These are phyloP conservation scores for Haplosporangium gracile DNA, from an alignment of 192 early-diverging fungal genomes.

Conservation along the genomic window DNA sequence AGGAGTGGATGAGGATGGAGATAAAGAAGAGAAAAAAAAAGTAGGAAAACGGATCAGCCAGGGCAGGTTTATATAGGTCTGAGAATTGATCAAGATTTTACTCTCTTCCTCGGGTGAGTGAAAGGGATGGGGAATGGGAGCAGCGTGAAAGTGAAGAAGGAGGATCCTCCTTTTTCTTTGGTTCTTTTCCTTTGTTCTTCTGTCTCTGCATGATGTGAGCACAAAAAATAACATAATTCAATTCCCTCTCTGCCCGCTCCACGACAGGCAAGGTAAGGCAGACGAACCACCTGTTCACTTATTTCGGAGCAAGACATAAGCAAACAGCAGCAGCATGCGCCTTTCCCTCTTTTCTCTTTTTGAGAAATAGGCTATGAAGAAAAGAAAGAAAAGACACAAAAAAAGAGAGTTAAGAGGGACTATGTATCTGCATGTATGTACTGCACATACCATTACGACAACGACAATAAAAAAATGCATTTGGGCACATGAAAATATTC, in stretches of 20 bases:
- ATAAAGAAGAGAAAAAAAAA: not conserved
- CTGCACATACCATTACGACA: not conserved
- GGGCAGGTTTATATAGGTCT: not conserved
- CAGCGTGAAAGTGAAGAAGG: not conserved
- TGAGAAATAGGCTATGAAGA: not conserved
- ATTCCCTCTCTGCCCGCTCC: not conserved
- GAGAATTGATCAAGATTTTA: not conserved
- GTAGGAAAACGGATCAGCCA: not conserved
- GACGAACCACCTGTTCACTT: not conserved
- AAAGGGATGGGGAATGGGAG: not conserved
- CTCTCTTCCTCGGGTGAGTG: no score
- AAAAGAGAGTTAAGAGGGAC: not conserved
- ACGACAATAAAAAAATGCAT: not conserved
- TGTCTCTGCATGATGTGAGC: not conserved
- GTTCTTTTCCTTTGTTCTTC: not conserved
- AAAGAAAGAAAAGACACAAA: not conserved
- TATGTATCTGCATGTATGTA: not conserved
- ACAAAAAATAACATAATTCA: conserved; percentile 1
- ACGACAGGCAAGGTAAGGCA: not conserved
- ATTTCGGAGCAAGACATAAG: not conserved
- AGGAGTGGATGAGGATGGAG: not conserved
- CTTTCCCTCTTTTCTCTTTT: not conserved
- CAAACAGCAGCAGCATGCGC: not conserved
- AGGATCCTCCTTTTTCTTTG: not conserved
- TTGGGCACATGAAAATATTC: not conserved